Base-by-base conservation (phyloP, 768 basidiomycete genomes). In the Mycena kentingensis region DNA sequence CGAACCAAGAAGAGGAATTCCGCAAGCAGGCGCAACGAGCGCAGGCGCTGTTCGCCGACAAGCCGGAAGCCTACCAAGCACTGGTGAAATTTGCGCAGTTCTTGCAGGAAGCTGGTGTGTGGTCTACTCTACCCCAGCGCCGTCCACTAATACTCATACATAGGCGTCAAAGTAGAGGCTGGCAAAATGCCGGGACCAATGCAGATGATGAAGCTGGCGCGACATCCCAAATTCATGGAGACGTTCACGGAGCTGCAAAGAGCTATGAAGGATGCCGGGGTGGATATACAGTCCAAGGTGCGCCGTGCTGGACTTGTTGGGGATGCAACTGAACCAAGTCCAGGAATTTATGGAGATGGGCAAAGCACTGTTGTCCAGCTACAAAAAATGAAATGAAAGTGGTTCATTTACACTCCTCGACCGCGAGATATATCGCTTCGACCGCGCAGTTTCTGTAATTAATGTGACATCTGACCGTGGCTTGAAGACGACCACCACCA, bases 231-330 rank as follows among this genome's bases (percentile, higher is more conserved):
- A 51, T 84, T 87, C 52, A 71, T 78, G 49, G 70, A 66, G 35
- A 78, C 75, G 22, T 72, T 77, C 26, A 70, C 71, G 56, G 69
- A 67, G 34, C 70, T 85, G 5, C 68, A 73, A 45, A 73, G 73
- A 13, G 82, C 81, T 51, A 63, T 87, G 54, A 63, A 78, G 46
- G 81, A 80, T 28, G 82, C 83, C 19, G 87, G 84, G 5, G 64
- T 88, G n/a, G 79, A 87, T 62, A 49, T 84, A 29, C 67, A 65
- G 29, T 77, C 80, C 41, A 75, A 81, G 67, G 85, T 85, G 57
- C 47, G 76, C 60, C 19, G 31, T 24, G 27, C 16, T 29, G 34
- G 7, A 27, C 25, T 32, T 22, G 31, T 22, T 46, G 45, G 59
- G 57, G 22, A 65, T 67, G 52, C 51, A 60, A 31, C 51, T 52